These are phyloP conservation scores for Didymella glomerata DNA, from an alignment of 2,329 filamentous ascomycete genomes.

Conservation along the genomic window DNA sequence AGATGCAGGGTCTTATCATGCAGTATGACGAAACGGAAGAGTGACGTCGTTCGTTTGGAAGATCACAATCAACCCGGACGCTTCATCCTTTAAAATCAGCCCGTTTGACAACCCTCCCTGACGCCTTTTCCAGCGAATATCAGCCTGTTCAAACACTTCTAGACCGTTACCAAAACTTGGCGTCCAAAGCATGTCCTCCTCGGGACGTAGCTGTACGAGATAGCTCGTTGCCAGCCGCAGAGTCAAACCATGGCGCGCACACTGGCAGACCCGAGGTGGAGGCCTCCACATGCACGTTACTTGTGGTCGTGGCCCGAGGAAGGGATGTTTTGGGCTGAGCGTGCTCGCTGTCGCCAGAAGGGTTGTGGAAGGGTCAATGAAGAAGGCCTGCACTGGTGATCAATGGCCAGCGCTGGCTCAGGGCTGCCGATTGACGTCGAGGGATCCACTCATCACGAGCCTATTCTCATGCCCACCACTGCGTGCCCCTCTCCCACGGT, in stretches of 20 bases:
- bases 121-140: slow-evolving; percentile 25
- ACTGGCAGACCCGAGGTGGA: slow-evolving; percentile 24
- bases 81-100: slow-evolving; percentile 31
- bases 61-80: slow-evolving; percentile 29
- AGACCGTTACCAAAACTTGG: slow-evolving; percentile 40
- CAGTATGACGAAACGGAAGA: slow-evolving; percentile 39
- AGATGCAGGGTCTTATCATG: slow-evolving; percentile 34
- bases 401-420: slow-evolving; percentile 29
- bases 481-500: slow-evolving; percentile 25
- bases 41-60: slow-evolving; percentile 36
- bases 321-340: not conserved
- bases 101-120: slow-evolving; percentile 25
- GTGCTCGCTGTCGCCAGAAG: slow-evolving; percentile 22
- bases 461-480: slow-evolving; percentile 23
- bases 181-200: slow-evolving; percentile 20
- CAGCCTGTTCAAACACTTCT: slow-evolving; percentile 44
- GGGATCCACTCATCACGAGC: slow-evolving; percentile 34
- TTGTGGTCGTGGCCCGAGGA: slow-evolving; percentile 21
- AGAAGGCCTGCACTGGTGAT: slow-evolving; percentile 27
- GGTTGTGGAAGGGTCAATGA: slow-evolving; percentile 25
- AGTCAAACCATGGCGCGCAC: slow-evolving; percentile 5
- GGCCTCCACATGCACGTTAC: slow-evolving; percentile 26
- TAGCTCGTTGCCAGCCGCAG: slow-evolving; percentile 24
- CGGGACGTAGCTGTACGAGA: slow-evolving; percentile 32
- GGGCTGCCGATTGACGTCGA: slow-evolving; percentile 44